These are phyloP conservation scores for Scleroderma citrinum DNA, from an alignment of 768 basidiomycete species.

Conservation along the genomic window DNA sequence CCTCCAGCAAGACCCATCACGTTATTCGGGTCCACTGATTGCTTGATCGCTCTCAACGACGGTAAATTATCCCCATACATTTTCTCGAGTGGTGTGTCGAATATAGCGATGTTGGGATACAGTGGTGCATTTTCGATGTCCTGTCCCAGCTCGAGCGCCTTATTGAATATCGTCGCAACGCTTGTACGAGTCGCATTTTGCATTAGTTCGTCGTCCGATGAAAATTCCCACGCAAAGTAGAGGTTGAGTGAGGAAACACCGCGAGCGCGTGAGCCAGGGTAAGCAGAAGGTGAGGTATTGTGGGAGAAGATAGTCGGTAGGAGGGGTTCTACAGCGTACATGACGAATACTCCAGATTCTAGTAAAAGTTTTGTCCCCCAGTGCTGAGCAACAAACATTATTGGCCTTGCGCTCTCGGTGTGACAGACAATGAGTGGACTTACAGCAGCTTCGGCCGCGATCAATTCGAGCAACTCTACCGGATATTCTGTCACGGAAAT, in stretches of 20 bases:
- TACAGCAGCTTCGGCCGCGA: slow-evolving; percentile 13
- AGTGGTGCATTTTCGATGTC: slow-evolving; percentile 32
- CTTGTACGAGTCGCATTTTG: slow-evolving; percentile 35
- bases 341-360: slow-evolving; percentile 27
- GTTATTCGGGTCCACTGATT: slow-evolving; percentile 45
- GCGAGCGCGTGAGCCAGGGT: slow-evolving; percentile 36
- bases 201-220: slow-evolving; percentile 35
- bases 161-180: slow-evolving; percentile 33
- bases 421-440: slow-evolving; percentile 4
- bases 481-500: slow-evolving; percentile 20
- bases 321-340: slow-evolving; percentile 50
- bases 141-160: slow-evolving; percentile 35
- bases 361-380: too few relatives aligned
- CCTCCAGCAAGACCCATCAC: slow-evolving; percentile 68
- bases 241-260: slow-evolving; percentile 43
- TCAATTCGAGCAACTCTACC: slow-evolving; percentile 12
- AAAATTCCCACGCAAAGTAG: slow-evolving; percentile 39
- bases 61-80: slow-evolving; percentile 49
- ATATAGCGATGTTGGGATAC: slow-evolving; percentile 59
- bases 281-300: slow-evolving; percentile 36
- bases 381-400: too few relatives aligned
- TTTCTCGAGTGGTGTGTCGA: slow-evolving; percentile 41
- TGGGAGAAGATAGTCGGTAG: slow-evolving; percentile 36
- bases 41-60: slow-evolving; percentile 36
- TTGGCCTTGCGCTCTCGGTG: slow-evolving; percentile 36